Percentiles rank a stretch among this genome's conserved stretches.
These are phyloP conservation scores for Pterocarpus macrocarpus DNA, from an alignment of 306 rosid species.

Conservation along the genomic window DNA sequence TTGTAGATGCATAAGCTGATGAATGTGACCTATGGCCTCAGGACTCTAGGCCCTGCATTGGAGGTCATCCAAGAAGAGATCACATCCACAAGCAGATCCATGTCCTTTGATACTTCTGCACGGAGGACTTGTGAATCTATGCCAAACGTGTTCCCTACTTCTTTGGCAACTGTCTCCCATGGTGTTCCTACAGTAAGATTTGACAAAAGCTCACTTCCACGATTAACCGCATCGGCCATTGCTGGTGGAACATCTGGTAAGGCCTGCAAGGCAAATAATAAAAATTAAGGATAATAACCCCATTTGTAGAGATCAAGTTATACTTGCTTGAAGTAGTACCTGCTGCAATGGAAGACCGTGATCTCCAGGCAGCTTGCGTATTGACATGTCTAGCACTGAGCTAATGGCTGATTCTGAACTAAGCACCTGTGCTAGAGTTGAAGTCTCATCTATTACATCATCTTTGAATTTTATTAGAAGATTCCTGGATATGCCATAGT, in stretches of 20 bases:
- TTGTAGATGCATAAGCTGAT: constrained; percentile 20
- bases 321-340: constrained; percentile 55
- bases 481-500: constrained; percentile 92
- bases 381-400: constrained; percentile 96
- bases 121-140: constrained; percentile 75
- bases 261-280: constrained; percentile 64
- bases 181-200: constrained; percentile 85
- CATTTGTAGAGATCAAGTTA: not conserved
- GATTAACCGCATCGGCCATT: constrained; percentile 94
- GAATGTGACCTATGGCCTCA: constrained; percentile 53
- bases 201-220: constrained; percentile 85
- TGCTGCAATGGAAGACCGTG: constrained; percentile 95
- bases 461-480: constrained; percentile 88
- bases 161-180: constrained; percentile 95
- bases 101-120: constrained; percentile 77
- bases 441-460: constrained; percentile 89
- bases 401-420: constrained; percentile 92
- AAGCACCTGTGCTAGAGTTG: constrained; percentile 82
- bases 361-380: constrained; percentile 87
- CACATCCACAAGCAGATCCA: constrained; percentile 80
- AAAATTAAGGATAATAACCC: not conserved
- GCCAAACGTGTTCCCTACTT: constrained; percentile 85
- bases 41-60: constrained; percentile 70
- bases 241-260: constrained; percentile 96
- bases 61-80: constrained; percentile 84